A percentile compares a stretch with the other conserved stretches of the same genome.
These are phyloP conservation scores for Gilbertella persicaria DNA, from an alignment of 371 early-diverging fungal genomes.

Conservation along the genomic window DNA sequence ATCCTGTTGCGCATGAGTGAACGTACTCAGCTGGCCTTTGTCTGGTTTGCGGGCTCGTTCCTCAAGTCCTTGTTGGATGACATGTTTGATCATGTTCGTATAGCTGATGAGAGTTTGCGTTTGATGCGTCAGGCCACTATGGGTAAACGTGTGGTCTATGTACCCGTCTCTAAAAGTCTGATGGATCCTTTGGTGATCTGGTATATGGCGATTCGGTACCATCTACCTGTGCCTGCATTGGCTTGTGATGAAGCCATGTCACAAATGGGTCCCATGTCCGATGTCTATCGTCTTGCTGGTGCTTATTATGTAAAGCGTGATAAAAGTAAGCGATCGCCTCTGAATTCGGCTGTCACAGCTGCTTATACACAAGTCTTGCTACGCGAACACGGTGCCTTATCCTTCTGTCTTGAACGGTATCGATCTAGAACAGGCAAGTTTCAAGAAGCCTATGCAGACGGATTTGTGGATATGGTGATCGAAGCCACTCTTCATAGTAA, in stretches of 20 bases:
- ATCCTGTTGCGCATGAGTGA: constrained; percentile 52
- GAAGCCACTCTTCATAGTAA: constrained; percentile 51
- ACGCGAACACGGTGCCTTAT: constrained; percentile 48
- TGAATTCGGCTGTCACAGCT: constrained; percentile 50
- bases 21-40: constrained; percentile 49
- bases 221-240: constrained; percentile 50
- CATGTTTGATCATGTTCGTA: constrained; percentile 50
- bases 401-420: constrained; percentile 39
- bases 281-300: constrained; percentile 48
- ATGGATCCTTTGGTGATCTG: constrained; percentile 49
- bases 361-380: constrained; percentile 50
- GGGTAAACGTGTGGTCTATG: constrained; percentile 51
- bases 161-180: constrained; percentile 43
- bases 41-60: constrained; percentile 50
- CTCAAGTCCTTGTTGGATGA: constrained; percentile 41
- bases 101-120: constrained; percentile 41
- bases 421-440: constrained; percentile 50
- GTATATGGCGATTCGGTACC: constrained; percentile 52
- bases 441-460: constrained; percentile 44
- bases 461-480: constrained; percentile 49
- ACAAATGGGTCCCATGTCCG: constrained; percentile 48
- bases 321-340: constrained; percentile 39
- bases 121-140: constrained; percentile 38
- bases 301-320: constrained; percentile 51
- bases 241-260: constrained; percentile 49